Evolutionary conservation across 768 basidiomycete species (phyloP), one percentile per base, ranked within the genome.

Genomic region (Collybiopsis confluens): DNA sequence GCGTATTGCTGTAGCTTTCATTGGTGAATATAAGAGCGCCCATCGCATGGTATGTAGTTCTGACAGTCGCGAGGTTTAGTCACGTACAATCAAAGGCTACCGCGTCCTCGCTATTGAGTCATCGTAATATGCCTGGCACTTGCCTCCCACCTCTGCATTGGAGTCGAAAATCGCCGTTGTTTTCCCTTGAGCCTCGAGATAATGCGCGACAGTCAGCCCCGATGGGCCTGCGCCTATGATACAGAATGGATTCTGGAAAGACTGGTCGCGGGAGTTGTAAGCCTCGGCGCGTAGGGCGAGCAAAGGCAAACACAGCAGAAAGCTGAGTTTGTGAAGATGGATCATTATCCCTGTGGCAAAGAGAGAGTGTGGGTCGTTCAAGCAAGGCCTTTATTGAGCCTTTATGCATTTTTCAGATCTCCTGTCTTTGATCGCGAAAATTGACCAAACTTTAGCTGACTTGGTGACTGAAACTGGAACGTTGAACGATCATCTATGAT

Each of bases 181-280:
- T 11, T 27, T 23, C 4, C 53, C 53, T 8, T 35, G 26, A 35
- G 44, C 45, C 37, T 54, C 35, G 3, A 54, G 23, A 7, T 54
- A 35, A 21, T 54, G 43, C 11, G 53, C 53, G 20, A 38, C 44
- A 18, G 33, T 54, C 24, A 54, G 24, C 6, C 53, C 53, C 1
- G 43, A 42, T 10, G 53, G 53, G 1, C 53, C 53, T 45, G 53
- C 53, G 3, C 53, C 53, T 4, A 54, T 28, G 23, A 54, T 38
- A 10, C 53, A 52, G 38, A 52, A 38, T 20, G 68, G 68, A 40
- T 50, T 90, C 54, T 66, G 69, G n/a, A 53, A 58, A 3, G 74
- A 78, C 40, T 37, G n/a, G 23, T n/a, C 41, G 11, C n/a, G 10
- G 10, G 36, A n/a, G n/a, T 37, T n/a, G 36, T 37, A 18, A 23